Base-by-base conservation (phyloP, 345 rosid genomes). In the Odontarrhena argentea region DNA sequence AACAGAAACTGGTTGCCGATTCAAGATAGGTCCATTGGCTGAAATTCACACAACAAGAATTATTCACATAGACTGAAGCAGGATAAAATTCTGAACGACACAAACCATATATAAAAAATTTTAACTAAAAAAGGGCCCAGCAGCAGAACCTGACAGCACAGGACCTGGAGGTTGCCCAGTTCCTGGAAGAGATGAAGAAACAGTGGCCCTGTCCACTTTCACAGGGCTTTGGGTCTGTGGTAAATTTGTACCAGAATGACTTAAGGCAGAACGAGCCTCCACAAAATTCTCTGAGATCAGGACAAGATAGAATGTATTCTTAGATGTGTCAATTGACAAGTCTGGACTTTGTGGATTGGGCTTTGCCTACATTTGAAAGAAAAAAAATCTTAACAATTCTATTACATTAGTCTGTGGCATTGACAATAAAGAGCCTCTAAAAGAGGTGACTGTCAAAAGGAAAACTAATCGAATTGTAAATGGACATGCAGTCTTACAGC, bases 261-360 rank as follows among this genome's bases (percentile, higher is more conserved):
- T 87, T 69, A 94, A 82, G 78, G 96, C 88, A 74, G 88, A 80
- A 73, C 88, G 82, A 49, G 97, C 99, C 83, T 90, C 98, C 84
- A 85, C 77, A 79, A 94, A 94, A 64, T 78, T 86, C 64, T 88
- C 96, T 11, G 99, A 86, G 75, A 94, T 87, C 41, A 94, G 79
- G 71, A 87, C 82, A 78, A 94, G 97, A 79, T 75, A 86, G 51
- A 85, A 90, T 56, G 96, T 72, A 64, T 86, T 91, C 81, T 85
- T 87, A 51, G 64, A 71, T 43, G 74, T 77, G 77, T 91, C 95
- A 69, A 88, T 67, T 13, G 82, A 74, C 73, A 91, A 85, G 80
- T 94, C 99, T 22, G 71, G 81, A 56, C 80, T 78, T 74, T 83
- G 79, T 34, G 82, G 77, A 68, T 76, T 86, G 76, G 82, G 83